A percentile compares a stretch with the other conserved stretches of the same genome.
These are phyloP conservation scores for Fermentozyma sake DNA, from an alignment of 1,139 yeast genomes.

Conservation along the genomic window DNA sequence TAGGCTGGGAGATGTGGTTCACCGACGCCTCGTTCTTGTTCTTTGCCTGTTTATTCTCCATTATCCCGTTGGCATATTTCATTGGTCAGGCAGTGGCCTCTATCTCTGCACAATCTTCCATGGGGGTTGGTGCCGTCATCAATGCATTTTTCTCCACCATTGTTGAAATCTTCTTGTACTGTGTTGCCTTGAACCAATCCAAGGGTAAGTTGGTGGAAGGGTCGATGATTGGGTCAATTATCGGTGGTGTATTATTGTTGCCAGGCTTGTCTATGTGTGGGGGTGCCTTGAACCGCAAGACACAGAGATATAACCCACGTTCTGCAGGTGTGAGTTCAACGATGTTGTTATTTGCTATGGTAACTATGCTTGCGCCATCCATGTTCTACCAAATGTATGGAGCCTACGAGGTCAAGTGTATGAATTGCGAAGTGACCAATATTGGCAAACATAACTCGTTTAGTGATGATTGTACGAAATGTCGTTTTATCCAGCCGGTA, in stretches of 20 bases:
- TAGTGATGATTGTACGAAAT: conserved; percentile 52
- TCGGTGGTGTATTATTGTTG: conserved; percentile 85
- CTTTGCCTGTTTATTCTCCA: conserved; percentile 71
- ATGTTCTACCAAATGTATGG: conserved; percentile 89
- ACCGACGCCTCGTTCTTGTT: conserved; percentile 66
- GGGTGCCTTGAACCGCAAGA: conserved; percentile 86
- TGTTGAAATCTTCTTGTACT: conserved; percentile 87
- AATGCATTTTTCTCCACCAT: conserved; percentile 96
- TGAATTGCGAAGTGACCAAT: conserved; percentile 29
- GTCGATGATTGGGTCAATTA: conserved; percentile 89
- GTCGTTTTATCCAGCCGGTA: conserved; percentile 78
- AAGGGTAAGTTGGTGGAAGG: conserved; percentile 95
- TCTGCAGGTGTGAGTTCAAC: conserved; percentile 98
- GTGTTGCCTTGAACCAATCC: conserved; percentile 82
- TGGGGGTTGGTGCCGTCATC: conserved; percentile 99
- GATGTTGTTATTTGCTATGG: conserved; percentile 85
- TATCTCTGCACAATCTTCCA: conserved; percentile 94
- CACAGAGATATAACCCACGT: conserved; percentile 92
- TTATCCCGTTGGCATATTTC: conserved; percentile 91
- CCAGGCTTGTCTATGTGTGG: conserved; percentile 98
- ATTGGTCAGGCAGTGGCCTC: conserved; percentile 99
- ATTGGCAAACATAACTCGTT: conserved; percentile 5
- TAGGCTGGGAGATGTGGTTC: conserved; percentile 45
- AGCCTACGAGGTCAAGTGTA: conserved; percentile 73
- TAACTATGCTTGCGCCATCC: conserved; percentile 93